Percentiles rank a stretch among this genome's conserved stretches.
These are phyloP conservation scores for Rhynchospora tenuis DNA, from an alignment of 176 grass and related monocot genomes.

Conservation along the genomic window DNA sequence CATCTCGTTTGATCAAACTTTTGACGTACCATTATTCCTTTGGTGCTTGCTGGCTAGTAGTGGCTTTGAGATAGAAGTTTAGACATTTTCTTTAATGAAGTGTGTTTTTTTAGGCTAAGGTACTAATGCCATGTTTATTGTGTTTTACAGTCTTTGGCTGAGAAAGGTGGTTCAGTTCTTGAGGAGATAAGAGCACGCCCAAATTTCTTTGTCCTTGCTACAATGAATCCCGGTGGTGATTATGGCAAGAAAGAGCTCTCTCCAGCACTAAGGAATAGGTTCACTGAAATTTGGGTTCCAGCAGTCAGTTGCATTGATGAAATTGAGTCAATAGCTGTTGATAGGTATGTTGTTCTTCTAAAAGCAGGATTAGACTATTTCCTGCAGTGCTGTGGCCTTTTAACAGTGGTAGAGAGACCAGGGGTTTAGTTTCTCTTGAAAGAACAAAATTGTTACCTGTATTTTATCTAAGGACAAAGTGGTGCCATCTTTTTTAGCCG, in stretches of 20 bases:
- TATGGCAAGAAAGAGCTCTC: conserved; percentile 97
- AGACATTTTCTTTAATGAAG: not conserved
- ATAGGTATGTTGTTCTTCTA: conserved; percentile 33
- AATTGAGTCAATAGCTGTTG: conserved; percentile 60
- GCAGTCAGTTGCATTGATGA: conserved; percentile 64
- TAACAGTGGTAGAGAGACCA: not conserved
- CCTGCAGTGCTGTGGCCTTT: not conserved
- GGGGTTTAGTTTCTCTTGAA: not conserved
- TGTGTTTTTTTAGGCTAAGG: not conserved
- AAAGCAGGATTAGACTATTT: not conserved
- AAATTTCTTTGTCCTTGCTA: conserved; percentile 86
- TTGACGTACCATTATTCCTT: too few species aligned
- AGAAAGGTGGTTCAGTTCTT: conserved; percentile 85
- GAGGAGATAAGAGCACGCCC: conserved; percentile 78
- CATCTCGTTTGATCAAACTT: too few species aligned
- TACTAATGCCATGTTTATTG: conserved; percentile 22
- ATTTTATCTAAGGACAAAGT: not conserved
- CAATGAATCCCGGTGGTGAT: conserved; percentile 97
- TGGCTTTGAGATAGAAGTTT: not conserved
- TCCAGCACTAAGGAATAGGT: conserved; percentile 82
- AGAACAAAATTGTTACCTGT: not conserved
- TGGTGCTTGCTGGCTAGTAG: too few species aligned
- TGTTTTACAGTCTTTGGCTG: conserved; percentile 66
- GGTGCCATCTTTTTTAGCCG: not conserved
- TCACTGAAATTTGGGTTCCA: conserved; percentile 97